Percentiles rank a stretch among this genome's conserved stretches.
These are phyloP conservation scores for Hibiscus tridactylites DNA, from an alignment of 345 rosid genomes.

Conservation along the genomic window DNA sequence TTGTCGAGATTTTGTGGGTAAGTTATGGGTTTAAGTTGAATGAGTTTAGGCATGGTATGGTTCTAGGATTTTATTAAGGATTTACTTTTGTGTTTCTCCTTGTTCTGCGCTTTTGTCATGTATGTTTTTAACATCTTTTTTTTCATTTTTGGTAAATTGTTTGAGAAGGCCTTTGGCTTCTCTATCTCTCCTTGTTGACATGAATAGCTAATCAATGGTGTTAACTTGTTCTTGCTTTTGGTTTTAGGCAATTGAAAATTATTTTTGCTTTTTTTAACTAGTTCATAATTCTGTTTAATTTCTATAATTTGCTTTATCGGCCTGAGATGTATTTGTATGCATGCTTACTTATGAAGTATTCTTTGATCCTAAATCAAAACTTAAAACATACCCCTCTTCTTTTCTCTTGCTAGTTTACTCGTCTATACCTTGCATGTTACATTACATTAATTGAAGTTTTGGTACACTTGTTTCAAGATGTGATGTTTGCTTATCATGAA, in stretches of 20 bases:
- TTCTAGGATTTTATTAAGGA: background rate
- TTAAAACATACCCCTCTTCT: background rate
- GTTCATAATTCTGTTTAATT: conserved; percentile 3
- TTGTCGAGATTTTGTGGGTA: conserved; percentile 85
- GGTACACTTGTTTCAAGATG: conserved; percentile 2
- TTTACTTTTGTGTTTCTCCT: background rate
- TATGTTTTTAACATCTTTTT: background rate
- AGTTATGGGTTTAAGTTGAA: conserved; percentile 13
- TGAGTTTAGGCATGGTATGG: background rate
- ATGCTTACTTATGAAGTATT: background rate
- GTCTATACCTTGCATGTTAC: background rate
- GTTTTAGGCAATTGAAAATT: background rate
- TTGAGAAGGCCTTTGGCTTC: background rate
- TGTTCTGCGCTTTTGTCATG: background rate
- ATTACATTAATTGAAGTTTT: background rate
- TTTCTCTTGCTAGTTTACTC: background rate
- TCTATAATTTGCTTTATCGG: background rate
- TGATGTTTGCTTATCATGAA: conserved; percentile 17
- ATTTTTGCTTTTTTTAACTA: background rate
- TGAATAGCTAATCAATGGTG: background rate
- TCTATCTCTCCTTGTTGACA: background rate
- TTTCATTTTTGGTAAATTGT: background rate
- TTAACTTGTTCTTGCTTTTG: background rate
- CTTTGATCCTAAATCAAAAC: background rate
- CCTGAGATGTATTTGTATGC: background rate